phyloP scores from a whole-genome alignment of 78 protist genomes.

The Dictyostelium discoideum region DNA sequence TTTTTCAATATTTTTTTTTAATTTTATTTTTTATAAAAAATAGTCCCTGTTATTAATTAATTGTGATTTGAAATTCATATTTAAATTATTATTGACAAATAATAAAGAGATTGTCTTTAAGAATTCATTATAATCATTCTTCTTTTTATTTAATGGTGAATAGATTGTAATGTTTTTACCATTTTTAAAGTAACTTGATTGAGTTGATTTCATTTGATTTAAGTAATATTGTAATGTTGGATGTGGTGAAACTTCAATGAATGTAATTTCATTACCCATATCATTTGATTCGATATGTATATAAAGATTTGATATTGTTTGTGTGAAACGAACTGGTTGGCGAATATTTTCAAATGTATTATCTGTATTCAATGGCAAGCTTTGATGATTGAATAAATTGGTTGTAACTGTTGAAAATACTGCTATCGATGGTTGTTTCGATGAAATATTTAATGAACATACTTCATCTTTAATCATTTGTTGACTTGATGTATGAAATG shows the following conservation, averaged over 20 bases:
- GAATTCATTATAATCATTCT: background rate
- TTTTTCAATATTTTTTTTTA: too few species aligned
- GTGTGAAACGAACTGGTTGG: conserved; percentile 2
- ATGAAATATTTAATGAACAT: background rate
- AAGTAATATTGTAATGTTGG: conserved; percentile 27
- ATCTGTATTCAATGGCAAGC: background rate
- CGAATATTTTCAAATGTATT: background rate
- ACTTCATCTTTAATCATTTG: background rate
- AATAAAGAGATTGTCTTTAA: background rate
- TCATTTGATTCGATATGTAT: background rate
- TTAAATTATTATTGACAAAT: too few species aligned
- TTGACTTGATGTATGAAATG: conserved; percentile 57
- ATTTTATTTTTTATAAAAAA: too few species aligned
- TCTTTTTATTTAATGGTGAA: conserved; percentile 4
- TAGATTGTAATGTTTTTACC: background rate
- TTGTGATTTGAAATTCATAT: background rate
- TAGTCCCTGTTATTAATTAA: background rate
- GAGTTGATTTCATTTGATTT: background rate
- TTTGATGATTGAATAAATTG: background rate
- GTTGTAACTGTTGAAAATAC: conserved; percentile 11
- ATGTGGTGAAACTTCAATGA: conserved; percentile 18
- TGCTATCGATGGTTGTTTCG: background rate
- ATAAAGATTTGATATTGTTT: background rate
- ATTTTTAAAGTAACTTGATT: background rate
- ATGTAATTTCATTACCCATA: background rate